A percentile compares a stretch with the other conserved stretches of the same genome.
phyloP scores from a whole-genome alignment of 495 filamentous ascomycete genomes.

The Daldinia grandis region DNA sequence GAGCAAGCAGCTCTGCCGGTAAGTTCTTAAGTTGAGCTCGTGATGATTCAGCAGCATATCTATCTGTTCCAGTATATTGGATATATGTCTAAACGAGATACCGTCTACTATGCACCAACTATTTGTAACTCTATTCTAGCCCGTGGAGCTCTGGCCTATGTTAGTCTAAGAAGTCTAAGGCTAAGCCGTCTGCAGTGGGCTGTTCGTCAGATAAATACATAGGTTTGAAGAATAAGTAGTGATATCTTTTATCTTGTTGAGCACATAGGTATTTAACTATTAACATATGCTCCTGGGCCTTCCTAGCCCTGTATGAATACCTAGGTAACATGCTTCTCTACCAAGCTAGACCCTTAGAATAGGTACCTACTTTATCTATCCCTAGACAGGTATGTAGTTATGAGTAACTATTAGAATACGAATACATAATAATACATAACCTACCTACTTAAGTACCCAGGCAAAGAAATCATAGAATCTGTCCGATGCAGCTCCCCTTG shows the following conservation, averaged over 20 bases:
- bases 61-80: background rate
- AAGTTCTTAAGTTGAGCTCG: slow-evolving; percentile 7
- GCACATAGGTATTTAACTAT: background rate
- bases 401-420: too few relatives aligned
- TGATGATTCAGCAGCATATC: background rate
- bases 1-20: slow-evolving; percentile 1
- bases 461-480: background rate
- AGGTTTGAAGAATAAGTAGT: background rate
- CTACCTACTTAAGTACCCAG: background rate
- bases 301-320: background rate
- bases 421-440: too few relatives aligned
- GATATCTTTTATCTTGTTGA: background rate
- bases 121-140: slow-evolving; percentile 11
- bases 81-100: background rate
- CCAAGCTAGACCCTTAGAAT: background rate
- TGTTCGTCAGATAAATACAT: slow-evolving; percentile 1
- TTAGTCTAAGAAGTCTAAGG: background rate
- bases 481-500: background rate
- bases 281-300: background rate
- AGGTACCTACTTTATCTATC: background rate
- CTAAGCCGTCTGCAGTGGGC: background rate
- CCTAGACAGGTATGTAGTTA: background rate
- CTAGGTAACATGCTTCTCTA: background rate
- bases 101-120: background rate
- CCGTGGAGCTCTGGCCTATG: background rate